Percentiles rank a stretch among this genome's conserved stretches.
Evolutionary conservation across 169 alveolate genomes (phyloP).

Genomic region (Cryptosporidium tyzzeri): DNA sequence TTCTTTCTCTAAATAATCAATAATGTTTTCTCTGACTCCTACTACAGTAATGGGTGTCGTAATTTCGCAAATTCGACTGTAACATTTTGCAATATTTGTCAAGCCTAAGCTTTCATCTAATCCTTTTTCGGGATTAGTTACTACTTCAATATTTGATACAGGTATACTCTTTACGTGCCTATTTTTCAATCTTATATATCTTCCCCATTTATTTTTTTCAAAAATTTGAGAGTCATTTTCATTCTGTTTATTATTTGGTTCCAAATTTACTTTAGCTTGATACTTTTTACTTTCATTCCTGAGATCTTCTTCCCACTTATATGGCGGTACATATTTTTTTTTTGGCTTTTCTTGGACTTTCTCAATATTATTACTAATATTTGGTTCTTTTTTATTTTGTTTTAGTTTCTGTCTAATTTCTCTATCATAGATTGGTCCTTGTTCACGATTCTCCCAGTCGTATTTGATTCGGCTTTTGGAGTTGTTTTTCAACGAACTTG

Average conservation of each 20-base stretch:
- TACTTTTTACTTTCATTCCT: slow-evolving; percentile 13
- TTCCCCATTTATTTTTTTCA: slow-evolving; percentile 48
- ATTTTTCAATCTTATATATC: slow-evolving; percentile 52
- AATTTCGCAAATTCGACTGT: slow-evolving; percentile 16
- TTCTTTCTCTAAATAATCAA: slow-evolving; percentile 44
- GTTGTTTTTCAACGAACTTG: not conserved
- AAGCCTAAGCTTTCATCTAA: not conserved
- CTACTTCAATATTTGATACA: slow-evolving; percentile 25
- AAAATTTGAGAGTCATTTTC: not conserved
- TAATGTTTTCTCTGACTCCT: slow-evolving; percentile 45
- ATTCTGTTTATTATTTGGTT: not conserved
- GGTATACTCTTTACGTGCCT: slow-evolving; percentile 64
- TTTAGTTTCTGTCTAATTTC: slow-evolving; percentile 3
- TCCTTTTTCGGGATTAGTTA: slow-evolving; percentile 15
- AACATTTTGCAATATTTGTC: slow-evolving; percentile 19
- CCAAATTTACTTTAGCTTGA: not conserved
- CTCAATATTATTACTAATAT: not conserved
- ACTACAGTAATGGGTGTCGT: slow-evolving; percentile 53
- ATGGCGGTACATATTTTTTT: slow-evolving; percentile 51
- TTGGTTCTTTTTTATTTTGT: slow-evolving; percentile 13
- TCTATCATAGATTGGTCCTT: slow-evolving; percentile 61
- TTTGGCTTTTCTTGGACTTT: not conserved
- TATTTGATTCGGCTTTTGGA: not conserved
- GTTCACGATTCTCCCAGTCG: slow-evolving; percentile 73
- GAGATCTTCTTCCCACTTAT: slow-evolving; percentile 73